Base-by-base conservation (phyloP, 805 yeast genomes). In the Schwanniomyces yamadae region DNA sequence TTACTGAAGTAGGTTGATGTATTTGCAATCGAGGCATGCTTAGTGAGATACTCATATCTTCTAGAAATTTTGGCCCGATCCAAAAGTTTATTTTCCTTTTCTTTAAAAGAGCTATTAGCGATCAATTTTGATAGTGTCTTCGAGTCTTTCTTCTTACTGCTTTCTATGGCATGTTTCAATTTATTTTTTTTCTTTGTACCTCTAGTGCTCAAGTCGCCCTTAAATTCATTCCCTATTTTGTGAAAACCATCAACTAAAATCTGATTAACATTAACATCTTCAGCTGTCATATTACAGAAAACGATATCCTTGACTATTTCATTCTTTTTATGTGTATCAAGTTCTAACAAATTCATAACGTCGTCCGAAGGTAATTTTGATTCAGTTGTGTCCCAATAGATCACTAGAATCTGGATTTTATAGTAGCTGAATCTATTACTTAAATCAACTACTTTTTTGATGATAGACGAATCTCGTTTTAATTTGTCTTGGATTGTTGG, bases 381-480 rank as follows among this genome's bases (percentile, higher is more conserved):
- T 10, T 50, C 44, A 4, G 49, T 44, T 2, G 43, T 39, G 40
- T 66, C 71, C 79, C 79, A 75, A 39, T 53, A 63, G 11, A 74
- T 31, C 4, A 75, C 38, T 12, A 74, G 33, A 4, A 75, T 45
- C 31, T 67, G 69, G 3, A 67, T 57, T 39, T 59, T 59, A 46
- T 58, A 72, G 27, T 52, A 49, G 26, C 76, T 59, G 34, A 47
- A 61, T 29, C 61, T 57, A 12, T 51, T 47, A n/a, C 66, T 46
- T 14, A 67, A 49, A 13, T 61, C 49, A 5, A 64, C 36, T 4
- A 73, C 52, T 39, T 67, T 66, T 11, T 41, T 45, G 22, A 75
- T 52, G 6, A 62, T 55, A 4, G 41, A 40, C 16, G 59, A 48
- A 40, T 74, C 80, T n/a, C 61, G 33, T 8, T 37, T 37, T 17